Base-by-base conservation (phyloP, 2,329 filamentous ascomycete species). In the Penicillium sp. region DNA sequence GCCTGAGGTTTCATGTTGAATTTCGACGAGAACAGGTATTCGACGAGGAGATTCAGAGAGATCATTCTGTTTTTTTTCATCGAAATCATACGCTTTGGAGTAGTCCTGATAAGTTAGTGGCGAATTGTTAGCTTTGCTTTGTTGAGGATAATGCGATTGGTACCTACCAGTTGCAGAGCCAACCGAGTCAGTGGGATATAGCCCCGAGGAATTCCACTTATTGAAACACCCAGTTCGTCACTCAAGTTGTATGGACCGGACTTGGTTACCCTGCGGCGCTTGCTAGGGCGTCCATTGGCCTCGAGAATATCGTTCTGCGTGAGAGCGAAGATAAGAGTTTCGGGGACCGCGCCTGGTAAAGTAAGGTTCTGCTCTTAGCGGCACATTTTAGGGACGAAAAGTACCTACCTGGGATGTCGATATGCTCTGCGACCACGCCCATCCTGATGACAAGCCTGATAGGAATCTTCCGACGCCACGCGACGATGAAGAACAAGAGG, bases 181-280 rank as follows among this genome's bases (percentile, higher is more conserved):
- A 74, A 63, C 16, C 72, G 70, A 55, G 65, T 68, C 33, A 78
- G 61, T 42, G 74, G 70, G 52, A 78, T 72, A 59, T 76, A 75
- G 0, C 71, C 72, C 33, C 59, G n/a, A 48, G 71, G 71, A 6
- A 65, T 59, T 49, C 66, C 55, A 37, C 57, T 58, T 3, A 51
- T 28, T 6, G 68, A 67, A 6, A 68, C 16, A 1, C 68, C 67
- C 48, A 64, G 58, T 14, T 62, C 25, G 2, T 66, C 26, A 10
- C 59, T 48, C 16, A 75, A 60, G 19, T 65, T 71, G 14, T 59
- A 63, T 28, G 57, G 19, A 10, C 52, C 63, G 33, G 63, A 58
- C 46, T 68, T 64, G 1, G 60, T 22, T 51, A 70, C 28, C 63
- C 75, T 78, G 61, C 72, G 75, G 55, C 75, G 74, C 64, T 78